Evolutionary conservation across 1,139 yeast species (phyloP).

Genomic region (Kodamaea anthophila): DNA sequence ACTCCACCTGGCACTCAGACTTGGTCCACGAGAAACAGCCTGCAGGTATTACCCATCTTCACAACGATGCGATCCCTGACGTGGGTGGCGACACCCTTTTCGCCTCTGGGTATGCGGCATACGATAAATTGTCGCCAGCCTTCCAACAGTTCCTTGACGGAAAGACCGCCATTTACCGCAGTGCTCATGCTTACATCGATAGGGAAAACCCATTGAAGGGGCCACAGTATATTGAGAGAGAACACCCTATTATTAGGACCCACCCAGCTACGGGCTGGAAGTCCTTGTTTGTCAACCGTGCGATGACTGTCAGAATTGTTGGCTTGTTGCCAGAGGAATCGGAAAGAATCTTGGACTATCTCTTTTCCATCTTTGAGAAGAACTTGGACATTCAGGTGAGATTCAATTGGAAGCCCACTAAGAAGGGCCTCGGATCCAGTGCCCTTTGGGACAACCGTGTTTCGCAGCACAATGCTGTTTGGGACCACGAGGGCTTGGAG

Average conservation of each 20-base stretch:
- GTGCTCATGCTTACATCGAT: constrained; percentile 40
- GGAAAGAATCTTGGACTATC: constrained; percentile 26
- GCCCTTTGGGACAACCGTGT: constrained; percentile 55
- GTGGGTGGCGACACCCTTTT: constrained; percentile 48
- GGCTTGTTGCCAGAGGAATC: constrained; percentile 33
- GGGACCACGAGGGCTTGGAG: constrained; percentile 29
- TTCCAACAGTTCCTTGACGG: constrained; percentile 45
- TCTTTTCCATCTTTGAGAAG: constrained; percentile 28
- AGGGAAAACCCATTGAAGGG: constrained; percentile 36
- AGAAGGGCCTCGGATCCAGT: constrained; percentile 43
- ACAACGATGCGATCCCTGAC: constrained; percentile 39
- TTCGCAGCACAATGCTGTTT: constrained; percentile 43
- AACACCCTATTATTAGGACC: constrained; percentile 36
- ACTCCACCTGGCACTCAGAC: constrained; percentile 39
- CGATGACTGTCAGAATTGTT: constrained; percentile 33
- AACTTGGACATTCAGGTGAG: constrained; percentile 45
- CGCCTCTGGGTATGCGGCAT: constrained; percentile 47
- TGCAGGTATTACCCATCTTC: constrained; percentile 44
- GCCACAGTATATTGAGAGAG: constrained; percentile 30
- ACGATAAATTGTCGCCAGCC: constrained; percentile 45
- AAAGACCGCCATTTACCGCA: constrained; percentile 39
- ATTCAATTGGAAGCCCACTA: constrained; percentile 45
- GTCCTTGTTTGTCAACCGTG: constrained; percentile 30
- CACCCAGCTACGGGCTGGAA: constrained; percentile 43
- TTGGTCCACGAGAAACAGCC: constrained; percentile 44